Percentiles rank a stretch among this genome's conserved stretches.
phyloP scores from a whole-genome alignment of 2,329 filamentous ascomycete species.

The Zasmidium angulare region DNA sequence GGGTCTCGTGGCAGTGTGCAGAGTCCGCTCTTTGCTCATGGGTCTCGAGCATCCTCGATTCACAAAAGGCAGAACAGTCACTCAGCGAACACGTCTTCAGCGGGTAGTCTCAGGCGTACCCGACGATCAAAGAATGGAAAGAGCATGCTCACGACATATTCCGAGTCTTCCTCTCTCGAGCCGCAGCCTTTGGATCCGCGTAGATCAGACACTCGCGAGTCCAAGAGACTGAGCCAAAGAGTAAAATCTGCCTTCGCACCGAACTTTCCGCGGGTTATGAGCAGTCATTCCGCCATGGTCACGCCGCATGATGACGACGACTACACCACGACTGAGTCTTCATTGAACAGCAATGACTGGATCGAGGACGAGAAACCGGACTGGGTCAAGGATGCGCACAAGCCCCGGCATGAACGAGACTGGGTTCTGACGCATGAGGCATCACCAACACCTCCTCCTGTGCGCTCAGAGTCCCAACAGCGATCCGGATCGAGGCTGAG shows the following conservation, averaged over 20 bases:
- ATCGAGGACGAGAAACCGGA: constrained; percentile 12
- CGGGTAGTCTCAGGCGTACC: constrained; percentile 20
- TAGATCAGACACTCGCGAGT: constrained; percentile 15
- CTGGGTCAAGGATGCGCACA: constrained; percentile 26
- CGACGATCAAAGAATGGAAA: constrained; percentile 14
- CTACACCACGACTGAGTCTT: constrained; percentile 8
- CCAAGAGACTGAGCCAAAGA: constrained; percentile 27
- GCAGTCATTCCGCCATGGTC: constrained; percentile 20
- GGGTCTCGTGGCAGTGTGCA: constrained; percentile 35
- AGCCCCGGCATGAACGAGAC: constrained; percentile 30
- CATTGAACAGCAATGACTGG: constrained; percentile 21
- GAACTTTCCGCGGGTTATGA: constrained; percentile 31
- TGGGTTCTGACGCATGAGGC: constrained; percentile 36
- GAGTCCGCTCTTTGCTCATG: constrained; percentile 40
- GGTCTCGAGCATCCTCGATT: constrained; percentile 23
- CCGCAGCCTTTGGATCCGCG: constrained; percentile 18
- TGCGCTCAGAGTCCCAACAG: constrained; percentile 17
- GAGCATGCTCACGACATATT: constrained; percentile 23
- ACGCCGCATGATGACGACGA: constrained; percentile 18
- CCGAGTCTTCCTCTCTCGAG: constrained; percentile 32
- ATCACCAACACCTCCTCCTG: constrained; percentile 36
- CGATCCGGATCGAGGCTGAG: constrained; percentile 2
- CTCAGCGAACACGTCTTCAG: constrained; percentile 20
- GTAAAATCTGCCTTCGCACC: constrained; percentile 30
- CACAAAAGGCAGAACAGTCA: constrained; percentile 17